Conservation (phyloP, 495 filamentous ascomycete species). For the Lophiostoma macrostomum region DNA sequence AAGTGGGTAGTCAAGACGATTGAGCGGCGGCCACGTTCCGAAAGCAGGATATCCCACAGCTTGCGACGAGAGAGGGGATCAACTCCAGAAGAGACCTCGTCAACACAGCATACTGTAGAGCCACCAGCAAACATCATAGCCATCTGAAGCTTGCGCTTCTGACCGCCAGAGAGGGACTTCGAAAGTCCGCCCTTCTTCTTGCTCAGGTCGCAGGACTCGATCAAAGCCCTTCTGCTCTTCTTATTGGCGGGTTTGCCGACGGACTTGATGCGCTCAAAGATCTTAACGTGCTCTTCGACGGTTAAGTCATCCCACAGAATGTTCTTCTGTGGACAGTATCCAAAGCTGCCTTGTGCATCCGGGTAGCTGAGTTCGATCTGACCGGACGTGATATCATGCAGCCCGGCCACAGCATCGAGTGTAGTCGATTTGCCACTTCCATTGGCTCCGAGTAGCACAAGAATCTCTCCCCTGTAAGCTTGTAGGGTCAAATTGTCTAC, state of each 20-base stretch:
- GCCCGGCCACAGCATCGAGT: slow-evolving; percentile 71
- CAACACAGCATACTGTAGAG: no score
- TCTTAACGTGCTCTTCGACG: slow-evolving; percentile 71
- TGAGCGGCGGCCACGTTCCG: no score
- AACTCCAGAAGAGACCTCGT: no score
- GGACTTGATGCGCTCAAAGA: slow-evolving; percentile 76
- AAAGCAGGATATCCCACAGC: no score
- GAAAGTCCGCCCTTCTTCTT: slow-evolving; percentile 64
- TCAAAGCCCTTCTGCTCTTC: no score
- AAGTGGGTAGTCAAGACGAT: no score
- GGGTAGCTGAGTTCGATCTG: slow-evolving; percentile 67
- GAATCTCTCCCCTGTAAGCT: slow-evolving; percentile 70
- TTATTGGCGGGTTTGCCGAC: slow-evolving; percentile 47
- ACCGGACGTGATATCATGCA: slow-evolving; percentile 67
- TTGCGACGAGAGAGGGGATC: no score
- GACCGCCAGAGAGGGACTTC: slow-evolving; percentile 75
- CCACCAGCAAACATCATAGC: slow-evolving; percentile 93
- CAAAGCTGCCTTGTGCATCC: neutral
- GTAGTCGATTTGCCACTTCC: slow-evolving; percentile 78
- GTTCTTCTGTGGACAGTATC: slow-evolving; percentile 57
- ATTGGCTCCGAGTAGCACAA: slow-evolving; percentile 80
- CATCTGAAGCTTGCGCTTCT: slow-evolving; percentile 87
- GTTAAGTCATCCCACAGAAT: slow-evolving; percentile 84
- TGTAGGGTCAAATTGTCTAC: slow-evolving; percentile 65
- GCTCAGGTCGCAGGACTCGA: slow-evolving; percentile 51